These are phyloP conservation scores for Lasiodiplodia theobromae DNA, from an alignment of 2,329 filamentous ascomycete genomes.

Conservation along the genomic window DNA sequence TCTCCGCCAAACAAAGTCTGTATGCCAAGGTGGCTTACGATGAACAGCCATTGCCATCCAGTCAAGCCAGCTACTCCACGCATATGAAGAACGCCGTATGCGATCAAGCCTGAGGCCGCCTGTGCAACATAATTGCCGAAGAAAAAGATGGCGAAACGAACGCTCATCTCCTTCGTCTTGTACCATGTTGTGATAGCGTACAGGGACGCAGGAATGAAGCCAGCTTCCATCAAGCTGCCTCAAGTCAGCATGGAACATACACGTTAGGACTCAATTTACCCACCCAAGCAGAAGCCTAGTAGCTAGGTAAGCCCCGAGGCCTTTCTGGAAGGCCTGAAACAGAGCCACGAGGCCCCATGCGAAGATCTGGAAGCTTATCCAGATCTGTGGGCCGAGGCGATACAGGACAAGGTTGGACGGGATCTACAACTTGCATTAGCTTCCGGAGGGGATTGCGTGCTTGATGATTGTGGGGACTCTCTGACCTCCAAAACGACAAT, in stretches of 20 bases:
- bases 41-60: slow-evolving; percentile 53
- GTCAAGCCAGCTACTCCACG: slow-evolving; percentile 58
- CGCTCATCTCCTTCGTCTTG: slow-evolving; percentile 64
- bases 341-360: slow-evolving; percentile 49
- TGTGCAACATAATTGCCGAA: slow-evolving; percentile 64
- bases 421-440: slow-evolving; percentile 26
- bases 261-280: neutral
- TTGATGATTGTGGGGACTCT: neutral
- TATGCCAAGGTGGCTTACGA: slow-evolving; percentile 33
- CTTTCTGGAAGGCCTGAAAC: slow-evolving; percentile 51
- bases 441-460: neutral
- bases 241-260: neutral
- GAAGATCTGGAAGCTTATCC: slow-evolving; percentile 50
- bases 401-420: slow-evolving; percentile 36
- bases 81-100: slow-evolving; percentile 67
- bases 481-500: slow-evolving; percentile 41
- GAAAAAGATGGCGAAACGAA: slow-evolving; percentile 66
- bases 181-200: slow-evolving; percentile 64
- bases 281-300: slow-evolving; percentile 50
- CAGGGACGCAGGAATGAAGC: slow-evolving; percentile 57
- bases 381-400: slow-evolving; percentile 47
- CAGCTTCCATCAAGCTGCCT: slow-evolving; percentile 44
- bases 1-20: slow-evolving; percentile 36
- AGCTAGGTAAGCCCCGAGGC: slow-evolving; percentile 46
- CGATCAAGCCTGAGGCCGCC: slow-evolving; percentile 67